Base-by-base conservation (phyloP, 1,284 basidiomycete species). In the Stereum hirsutum region DNA sequence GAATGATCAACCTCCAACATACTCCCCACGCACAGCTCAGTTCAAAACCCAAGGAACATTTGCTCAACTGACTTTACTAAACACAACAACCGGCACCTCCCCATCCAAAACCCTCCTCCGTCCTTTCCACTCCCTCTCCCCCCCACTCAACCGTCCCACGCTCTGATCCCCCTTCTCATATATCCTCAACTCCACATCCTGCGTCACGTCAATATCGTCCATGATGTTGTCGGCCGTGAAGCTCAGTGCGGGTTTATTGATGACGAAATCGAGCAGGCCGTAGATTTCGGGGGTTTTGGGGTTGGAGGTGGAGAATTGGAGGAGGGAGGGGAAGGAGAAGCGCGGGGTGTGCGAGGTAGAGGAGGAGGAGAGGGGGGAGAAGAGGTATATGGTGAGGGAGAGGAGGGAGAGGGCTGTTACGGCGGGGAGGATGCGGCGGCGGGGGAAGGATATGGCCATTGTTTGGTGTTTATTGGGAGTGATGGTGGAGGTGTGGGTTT, bases 31-130 rank as follows among this genome's bases (percentile, higher is more conserved):
- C 36, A 27, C n/a, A 30, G 20, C 20, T 25, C 14, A 1, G 26
- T 19, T 0, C 3, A n/a, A 19, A 41, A 25, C 11, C 10, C n/a
- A n/a, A n/a, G n/a, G n/a, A n/a, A n/a, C n/a, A n/a, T n/a, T n/a
- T n/a, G n/a, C n/a, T n/a, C n/a, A 3, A 54, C 64, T 17, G 39
- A 80, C 84, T 70, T 89, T 90, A 68, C 86, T 88, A 54, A 90
- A 89, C 12, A 89, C 76, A 38, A 89, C 68, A 3, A 89, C 59
- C 6, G 88, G 88, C 47, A 73, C 69, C 32, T 74, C 60, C 19
- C 68, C 55, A 36, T 72, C 65, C 44, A 86, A 55, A 24, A 52
- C 56, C 39, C 56, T 56, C 19, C n/a, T n/a, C n/a, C n/a, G n/a
- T n/a, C n/a, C n/a, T n/a, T n/a, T n/a, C n/a, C n/a, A n/a, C n/a